phyloP scores from a whole-genome alignment of 805 yeast genomes.

The Lipomyces starkeyi region DNA sequence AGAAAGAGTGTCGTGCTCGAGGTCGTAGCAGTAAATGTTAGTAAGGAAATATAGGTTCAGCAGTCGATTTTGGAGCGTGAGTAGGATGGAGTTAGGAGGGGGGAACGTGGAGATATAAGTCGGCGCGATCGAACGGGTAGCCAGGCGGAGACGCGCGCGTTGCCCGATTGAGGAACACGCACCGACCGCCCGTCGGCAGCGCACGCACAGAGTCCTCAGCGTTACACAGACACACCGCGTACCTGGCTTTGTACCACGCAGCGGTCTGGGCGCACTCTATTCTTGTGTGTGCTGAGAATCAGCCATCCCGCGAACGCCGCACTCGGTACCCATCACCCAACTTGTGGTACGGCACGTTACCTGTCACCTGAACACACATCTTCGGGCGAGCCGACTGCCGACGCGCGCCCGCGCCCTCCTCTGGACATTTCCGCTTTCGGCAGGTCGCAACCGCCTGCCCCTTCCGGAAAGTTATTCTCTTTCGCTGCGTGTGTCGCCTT shows the following conservation, averaged over 20 bases:
- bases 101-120: not conserved
- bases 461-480: not conserved
- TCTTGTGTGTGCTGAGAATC: not conserved
- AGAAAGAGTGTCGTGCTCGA: not conserved
- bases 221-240: not conserved
- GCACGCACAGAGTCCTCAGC: not conserved
- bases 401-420: not conserved
- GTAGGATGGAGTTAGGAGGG: no score
- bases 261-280: not conserved
- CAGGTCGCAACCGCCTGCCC: not conserved
- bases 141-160: not conserved
- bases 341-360: not conserved
- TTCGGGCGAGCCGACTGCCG: not conserved
- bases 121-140: not conserved
- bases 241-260: not conserved
- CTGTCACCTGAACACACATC: not conserved
- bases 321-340: no score
- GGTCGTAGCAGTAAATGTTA: not conserved
- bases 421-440: not conserved
- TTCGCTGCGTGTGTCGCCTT: no score
- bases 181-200: constrained; percentile 12
- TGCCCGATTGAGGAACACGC: constrained; percentile 22
- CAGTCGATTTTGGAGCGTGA: not conserved
- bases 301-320: not conserved
- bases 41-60: not conserved